phyloP scores from a whole-genome alignment of 108 stramenopile species.

The Cyclotella baltica region DNA sequence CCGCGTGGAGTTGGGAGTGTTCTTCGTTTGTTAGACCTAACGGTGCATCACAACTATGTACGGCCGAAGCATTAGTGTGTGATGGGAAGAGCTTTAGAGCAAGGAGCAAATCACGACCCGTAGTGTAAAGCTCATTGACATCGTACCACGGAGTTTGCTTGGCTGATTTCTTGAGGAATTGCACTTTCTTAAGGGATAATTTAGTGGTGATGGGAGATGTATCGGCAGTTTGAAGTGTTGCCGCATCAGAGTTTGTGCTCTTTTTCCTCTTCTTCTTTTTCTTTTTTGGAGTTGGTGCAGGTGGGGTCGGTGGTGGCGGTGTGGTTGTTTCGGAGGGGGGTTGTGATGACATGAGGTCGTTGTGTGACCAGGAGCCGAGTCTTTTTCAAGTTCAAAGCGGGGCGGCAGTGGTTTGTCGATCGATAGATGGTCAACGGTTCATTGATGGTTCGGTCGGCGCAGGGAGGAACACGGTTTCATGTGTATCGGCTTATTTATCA shows the following conservation, averaged over 20 bases:
- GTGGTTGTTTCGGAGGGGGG: not conserved
- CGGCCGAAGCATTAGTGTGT: not conserved
- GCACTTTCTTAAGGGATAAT: slow-evolving; percentile 38
- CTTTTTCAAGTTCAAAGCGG: no score
- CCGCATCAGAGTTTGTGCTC: slow-evolving; percentile 3
- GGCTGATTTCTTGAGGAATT: slow-evolving; percentile 27
- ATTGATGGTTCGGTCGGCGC: no score
- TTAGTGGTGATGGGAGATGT: slow-evolving; percentile 14
- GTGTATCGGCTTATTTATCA: no score
- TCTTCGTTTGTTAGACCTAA: slow-evolving; percentile 27
- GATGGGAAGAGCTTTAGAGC: slow-evolving; percentile 43
- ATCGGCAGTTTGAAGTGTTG: not conserved
- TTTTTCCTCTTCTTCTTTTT: slow-evolving; percentile 34
- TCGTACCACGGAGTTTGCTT: slow-evolving; percentile 56
- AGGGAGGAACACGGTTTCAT: no score
- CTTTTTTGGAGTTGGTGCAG: slow-evolving; percentile 1
- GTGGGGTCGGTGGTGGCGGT: not conserved
- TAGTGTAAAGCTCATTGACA: slow-evolving; percentile 28
- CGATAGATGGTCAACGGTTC: no score
- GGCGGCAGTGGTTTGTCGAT: no score
- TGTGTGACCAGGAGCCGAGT: not conserved
- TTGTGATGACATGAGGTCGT: not conserved
- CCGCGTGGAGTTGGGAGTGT: slow-evolving; percentile 40
- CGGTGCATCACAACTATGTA: not conserved
- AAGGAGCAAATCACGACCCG: slow-evolving; percentile 36